Base-by-base conservation (phyloP, 2,329 filamentous ascomycete species). In the Trichoderma arundinaceum region DNA sequence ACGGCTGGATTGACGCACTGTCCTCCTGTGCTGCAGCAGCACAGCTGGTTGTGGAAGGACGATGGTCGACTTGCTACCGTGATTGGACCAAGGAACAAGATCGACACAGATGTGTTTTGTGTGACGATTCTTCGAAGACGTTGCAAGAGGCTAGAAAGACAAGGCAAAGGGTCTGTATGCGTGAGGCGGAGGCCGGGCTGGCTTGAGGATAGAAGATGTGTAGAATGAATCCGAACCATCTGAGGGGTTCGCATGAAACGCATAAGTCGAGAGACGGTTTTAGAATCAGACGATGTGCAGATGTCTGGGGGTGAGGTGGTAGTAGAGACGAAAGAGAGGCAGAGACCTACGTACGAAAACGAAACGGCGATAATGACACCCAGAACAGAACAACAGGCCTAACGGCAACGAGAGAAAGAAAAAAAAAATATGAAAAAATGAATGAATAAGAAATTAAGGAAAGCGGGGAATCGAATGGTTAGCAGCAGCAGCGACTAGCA, bases 51-150 rank as follows among this genome's bases (percentile, higher is more conserved):
- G 41, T 35, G 10, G 56, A 7, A 38, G n/a, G 12, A 15, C 19
- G n/a, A 46, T 10, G 52, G 15, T 8, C 17, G 38, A 17, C 59
- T 65, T 63, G 66, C 54, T 62, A 49, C 62, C 56, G 66, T 62
- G 66, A 69, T 67, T 60, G 46, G 70, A 64, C 65, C 63, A 59
- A 12, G 43, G 3, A 28, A 38, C 58, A 52, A 52, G 19, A 52
- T 32, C 33, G 57, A 13, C 44, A 61, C 33, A 9, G 57, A 32
- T 15, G 15, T 61, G 28, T 17, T 22, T 44, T 33, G 48, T 62
- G 22, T 53, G 15, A 53, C 58, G 22, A 32, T 49, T 49, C 39
- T 33, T 49, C 57, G 43, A 49, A 49, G 43, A 49, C 17, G 15
- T 32, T 39, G 28, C 59, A 38, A 63, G 38, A 12, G 46, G 59